These are phyloP conservation scores for Komagataella pastoris DNA, from an alignment of 805 yeast genomes.

Conservation along the genomic window DNA sequence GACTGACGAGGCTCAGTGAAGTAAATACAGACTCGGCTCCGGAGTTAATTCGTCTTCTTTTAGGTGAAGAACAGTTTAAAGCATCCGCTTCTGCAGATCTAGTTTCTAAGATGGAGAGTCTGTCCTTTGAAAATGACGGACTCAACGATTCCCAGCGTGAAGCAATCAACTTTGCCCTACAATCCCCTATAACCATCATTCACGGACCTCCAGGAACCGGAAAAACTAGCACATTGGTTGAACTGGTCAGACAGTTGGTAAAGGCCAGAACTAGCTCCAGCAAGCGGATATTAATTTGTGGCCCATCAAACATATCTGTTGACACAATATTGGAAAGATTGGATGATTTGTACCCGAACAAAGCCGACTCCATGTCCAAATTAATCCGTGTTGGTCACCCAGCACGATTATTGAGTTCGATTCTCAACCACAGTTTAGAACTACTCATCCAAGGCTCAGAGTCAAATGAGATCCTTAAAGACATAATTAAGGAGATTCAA, in stretches of 20 bases:
- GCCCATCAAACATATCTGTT: constrained; percentile 87
- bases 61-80: constrained; percentile 27
- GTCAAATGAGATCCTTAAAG: constrained; percentile 48
- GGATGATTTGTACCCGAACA: constrained; percentile 23
- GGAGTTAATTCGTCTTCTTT: constrained; percentile 28
- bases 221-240: constrained; percentile 75
- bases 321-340: constrained; percentile 83
- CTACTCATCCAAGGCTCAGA: constrained; percentile 46
- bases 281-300: constrained; percentile 69
- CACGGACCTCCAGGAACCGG: constrained; percentile 86
- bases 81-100: constrained; percentile 11
- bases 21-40: constrained; percentile 20
- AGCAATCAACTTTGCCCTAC: constrained; percentile 61
- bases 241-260: constrained; percentile 61
- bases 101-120: constrained; percentile 2
- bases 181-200: constrained; percentile 38
- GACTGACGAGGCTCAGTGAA: constrained; percentile 54
- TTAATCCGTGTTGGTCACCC: constrained; percentile 91
- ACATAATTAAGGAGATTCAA: constrained; percentile 60
- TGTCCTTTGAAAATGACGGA: constrained; percentile 24
- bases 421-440: constrained; percentile 65
- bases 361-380: constrained; percentile 9
- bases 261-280: constrained; percentile 11
- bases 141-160: constrained; percentile 59
- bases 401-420: constrained; percentile 57